Evolutionary conservation across 257 asterid species (phyloP), one percentile per base, ranked within the genome.

Genomic region (Orobanche coerulescens): DNA sequence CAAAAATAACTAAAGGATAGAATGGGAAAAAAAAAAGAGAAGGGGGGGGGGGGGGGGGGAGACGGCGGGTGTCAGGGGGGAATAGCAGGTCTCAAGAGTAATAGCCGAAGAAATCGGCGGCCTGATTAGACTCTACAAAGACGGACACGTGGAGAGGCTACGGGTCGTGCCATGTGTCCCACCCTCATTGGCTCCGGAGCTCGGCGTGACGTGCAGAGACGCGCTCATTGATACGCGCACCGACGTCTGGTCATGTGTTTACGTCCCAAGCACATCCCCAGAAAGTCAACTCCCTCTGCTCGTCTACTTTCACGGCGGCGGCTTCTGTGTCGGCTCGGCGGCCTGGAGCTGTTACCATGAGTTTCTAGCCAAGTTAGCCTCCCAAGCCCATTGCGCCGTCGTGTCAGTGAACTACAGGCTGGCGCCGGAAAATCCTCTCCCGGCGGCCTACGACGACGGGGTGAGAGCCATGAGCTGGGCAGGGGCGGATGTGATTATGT

Each of bases 351-450:
- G 94, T 68, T 90, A 90, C 78, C 95, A 87, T 46, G 87, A 87
- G 4, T 85, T 87, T 71, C 80, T 90, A 0, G 79, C 86, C 2
- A 85, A 73, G 33, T 55, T 90, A 24, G 75, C 94, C 36, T 28
- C 83, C 6, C 70, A 53, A 40, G 52, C 78, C 25, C 66, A 55
- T 55, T 84, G 91, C 48, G 81, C 68, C 3, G 71, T 90, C 77
- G 71, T 82, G 66, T 87, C 97, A 0, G 88, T 87, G 3, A 79
- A 80, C 25, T 87, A 87, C 43, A 70, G 96, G 9, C 65, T 90
- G 33, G 97, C 96, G 31, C 97, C 97, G 14, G 97, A 90, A 68
- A 75, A 80, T 74, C 94, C 79, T 2, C 96, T 90, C 36, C 97
- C 97, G 20, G 84, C 84, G 0, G 94, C 96, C 1, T 90, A 85